phyloP scores from a whole-genome alignment of 1,139 yeast species.

The Fermentozyma sake region DNA sequence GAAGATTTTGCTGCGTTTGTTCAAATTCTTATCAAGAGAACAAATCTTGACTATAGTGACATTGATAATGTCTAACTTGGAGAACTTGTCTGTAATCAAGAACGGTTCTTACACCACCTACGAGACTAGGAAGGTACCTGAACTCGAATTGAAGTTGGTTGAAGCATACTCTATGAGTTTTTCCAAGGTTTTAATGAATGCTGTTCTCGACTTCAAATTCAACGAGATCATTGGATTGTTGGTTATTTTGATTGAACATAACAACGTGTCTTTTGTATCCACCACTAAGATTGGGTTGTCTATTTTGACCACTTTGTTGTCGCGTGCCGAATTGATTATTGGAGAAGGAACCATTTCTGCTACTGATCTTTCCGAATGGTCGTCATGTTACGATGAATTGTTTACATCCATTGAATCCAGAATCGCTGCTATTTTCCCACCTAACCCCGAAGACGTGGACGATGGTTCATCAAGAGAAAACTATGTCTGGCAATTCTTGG shows the following conservation, averaged over 20 bases:
- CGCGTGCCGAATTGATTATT: constrained; percentile 88
- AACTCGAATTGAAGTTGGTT: constrained; percentile 56
- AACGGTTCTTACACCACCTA: constrained; percentile 75
- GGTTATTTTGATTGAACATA: constrained; percentile 67
- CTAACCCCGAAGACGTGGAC: constrained; percentile 47
- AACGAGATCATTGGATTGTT: constrained; percentile 80
- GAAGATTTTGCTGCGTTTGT: constrained; percentile 83
- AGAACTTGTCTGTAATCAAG: constrained; percentile 73
- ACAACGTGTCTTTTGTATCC: constrained; percentile 66
- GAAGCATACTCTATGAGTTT: constrained; percentile 81
- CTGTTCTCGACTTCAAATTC: constrained; percentile 78
- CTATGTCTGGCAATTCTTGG: constrained; percentile 96
- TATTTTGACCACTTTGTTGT: constrained; percentile 78
- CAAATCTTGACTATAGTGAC: constrained; percentile 78
- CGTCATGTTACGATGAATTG: constrained; percentile 73
- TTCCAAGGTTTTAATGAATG: constrained; percentile 79
- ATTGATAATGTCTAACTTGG: constrained; percentile 76
- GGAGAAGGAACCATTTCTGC: constrained; percentile 70
- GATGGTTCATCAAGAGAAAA: constrained; percentile 61
- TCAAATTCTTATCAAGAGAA: constrained; percentile 74
- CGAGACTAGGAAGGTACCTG: constrained; percentile 48
- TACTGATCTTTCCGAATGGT: constrained; percentile 68
- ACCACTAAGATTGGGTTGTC: constrained; percentile 88
- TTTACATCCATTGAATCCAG: constrained; percentile 79
- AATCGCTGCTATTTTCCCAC: constrained; percentile 79